Evolutionary conservation across 225 moss, liverwort and hornwort species (phyloP), one percentile per base, ranked within the genome.

Genomic region (Polytrichum formosum): DNA sequence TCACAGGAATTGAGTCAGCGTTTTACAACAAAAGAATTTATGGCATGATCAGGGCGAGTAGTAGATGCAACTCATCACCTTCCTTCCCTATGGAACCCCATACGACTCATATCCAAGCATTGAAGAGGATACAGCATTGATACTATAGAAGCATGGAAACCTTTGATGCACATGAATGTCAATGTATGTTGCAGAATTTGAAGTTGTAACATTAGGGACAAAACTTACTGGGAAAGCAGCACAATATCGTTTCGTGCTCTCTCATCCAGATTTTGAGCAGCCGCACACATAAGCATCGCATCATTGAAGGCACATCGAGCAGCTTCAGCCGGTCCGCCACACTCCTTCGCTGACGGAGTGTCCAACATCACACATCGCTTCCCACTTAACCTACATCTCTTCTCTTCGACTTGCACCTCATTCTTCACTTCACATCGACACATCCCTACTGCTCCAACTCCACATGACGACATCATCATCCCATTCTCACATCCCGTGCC

Each of bases 181-280:
- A 16, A 46, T 46, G 13, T 16, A 46, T 46, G 46, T 46, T 46
- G 13, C 46, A 46, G 35, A 9, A 35, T 35, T 35, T 46, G 46
- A 46, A 46, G 13, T 46, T 16, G 46, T 0, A 46, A 3, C 16
- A 13, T 46, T 13, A 13, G 46, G 46, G 16, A 13, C 46, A 46
- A 46, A 13, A 46, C 13, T 46, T 6, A 90, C 94, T 79, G 78
- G 21, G 88, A 83, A 53, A 96, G 72, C 19, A 93, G 72, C 28
- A 82, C 75, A 6, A 96, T 76, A 73, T 96, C 87, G 31, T 76
- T 89, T 64, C 96, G 96, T 4, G 91, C 96, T 30, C 96, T 90
- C 66, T 90, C 81, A 63, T 96, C 96, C 33, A 96, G 67, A 69
- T 81, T 91, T 30, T 90, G 91, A 10, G 91, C 91, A 30, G 90